Evolutionary conservation across 1,139 yeast species (phyloP).

Genomic region (Lodderomyces parapsilosis): DNA sequence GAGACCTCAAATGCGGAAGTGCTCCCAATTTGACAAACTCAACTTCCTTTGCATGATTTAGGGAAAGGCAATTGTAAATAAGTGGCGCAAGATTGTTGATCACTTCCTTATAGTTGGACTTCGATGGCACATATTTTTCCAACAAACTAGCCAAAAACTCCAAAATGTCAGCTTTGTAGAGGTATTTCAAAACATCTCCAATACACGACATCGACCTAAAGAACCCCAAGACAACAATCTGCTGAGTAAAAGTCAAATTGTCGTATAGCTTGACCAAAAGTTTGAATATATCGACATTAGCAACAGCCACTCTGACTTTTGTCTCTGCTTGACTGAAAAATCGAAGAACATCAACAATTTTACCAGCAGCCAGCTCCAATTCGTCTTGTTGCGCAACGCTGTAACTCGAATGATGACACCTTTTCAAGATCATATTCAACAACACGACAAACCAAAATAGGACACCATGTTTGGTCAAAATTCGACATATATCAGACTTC

Average conservation of each 20-base stretch:
- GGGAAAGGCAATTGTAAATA: conserved; percentile 56
- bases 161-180: conserved; percentile 41
- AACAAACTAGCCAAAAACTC: conserved; percentile 37
- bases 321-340: conserved; percentile 46
- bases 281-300: conserved; percentile 46
- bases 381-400: conserved; percentile 18
- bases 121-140: conserved; percentile 27
- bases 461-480: conserved; percentile 48
- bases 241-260: conserved; percentile 29
- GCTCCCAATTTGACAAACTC: conserved; percentile 56
- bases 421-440: conserved; percentile 28
- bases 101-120: conserved; percentile 38
- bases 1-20: conserved; percentile 48
- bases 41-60: conserved; percentile 51
- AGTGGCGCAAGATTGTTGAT: conserved; percentile 44
- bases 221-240: conserved; percentile 40
- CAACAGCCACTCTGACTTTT: conserved; percentile 37
- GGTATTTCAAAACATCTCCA: conserved; percentile 31
- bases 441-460: conserved; percentile 50
- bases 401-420: conserved; percentile 4
- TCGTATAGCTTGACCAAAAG: conserved; percentile 41
- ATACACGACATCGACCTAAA: conserved; percentile 44
- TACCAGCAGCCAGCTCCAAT: conserved; percentile 31
- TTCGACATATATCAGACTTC: conserved; percentile 55
- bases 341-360: conserved; percentile 38